phyloP scores from a whole-genome alignment of 768 basidiomycete genomes.

The Lentinula sp. region DNA sequence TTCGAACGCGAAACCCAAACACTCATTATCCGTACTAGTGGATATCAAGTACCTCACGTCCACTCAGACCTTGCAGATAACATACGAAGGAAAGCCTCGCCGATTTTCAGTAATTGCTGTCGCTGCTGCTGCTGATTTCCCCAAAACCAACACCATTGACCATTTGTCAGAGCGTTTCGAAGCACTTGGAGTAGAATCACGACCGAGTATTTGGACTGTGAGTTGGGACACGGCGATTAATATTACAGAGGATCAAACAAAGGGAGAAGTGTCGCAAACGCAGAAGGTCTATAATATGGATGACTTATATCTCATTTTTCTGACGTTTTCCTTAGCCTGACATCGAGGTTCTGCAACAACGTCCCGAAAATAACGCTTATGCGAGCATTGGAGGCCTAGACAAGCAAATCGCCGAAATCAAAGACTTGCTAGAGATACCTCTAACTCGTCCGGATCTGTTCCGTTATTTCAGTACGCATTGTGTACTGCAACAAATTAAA shows the following conservation, averaged over 20 bases:
- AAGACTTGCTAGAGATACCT: constrained; percentile 82
- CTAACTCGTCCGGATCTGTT: constrained; percentile 79
- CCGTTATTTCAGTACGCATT: constrained; percentile 56
- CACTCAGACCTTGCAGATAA: constrained; percentile 54
- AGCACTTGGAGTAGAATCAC: constrained; percentile 35
- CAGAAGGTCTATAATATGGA: constrained; percentile 4
- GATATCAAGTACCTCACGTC: constrained; percentile 64
- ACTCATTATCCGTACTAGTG: constrained; percentile 34
- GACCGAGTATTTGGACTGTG: constrained; percentile 48
- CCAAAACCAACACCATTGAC: constrained; percentile 3
- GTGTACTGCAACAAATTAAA: not conserved
- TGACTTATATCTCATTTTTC: constrained; percentile 6
- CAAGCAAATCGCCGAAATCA: constrained; percentile 81
- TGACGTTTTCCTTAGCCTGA: constrained; percentile 27
- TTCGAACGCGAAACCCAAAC: constrained; percentile 7
- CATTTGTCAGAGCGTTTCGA: constrained; percentile 35
- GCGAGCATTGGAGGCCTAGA: constrained; percentile 81
- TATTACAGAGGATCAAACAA: constrained; percentile 26
- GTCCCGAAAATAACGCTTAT: constrained; percentile 53
- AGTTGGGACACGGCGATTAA: constrained; percentile 64
- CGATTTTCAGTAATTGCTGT: constrained; percentile 46
- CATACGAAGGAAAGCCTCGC: constrained; percentile 55
- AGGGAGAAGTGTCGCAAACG: constrained; percentile 7
- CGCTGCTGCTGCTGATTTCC: constrained; percentile 26
- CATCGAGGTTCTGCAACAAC: constrained; percentile 41